These are phyloP conservation scores for Parasitella parasitica DNA, from an alignment of 371 early-diverging fungal genomes.

Conservation along the genomic window DNA sequence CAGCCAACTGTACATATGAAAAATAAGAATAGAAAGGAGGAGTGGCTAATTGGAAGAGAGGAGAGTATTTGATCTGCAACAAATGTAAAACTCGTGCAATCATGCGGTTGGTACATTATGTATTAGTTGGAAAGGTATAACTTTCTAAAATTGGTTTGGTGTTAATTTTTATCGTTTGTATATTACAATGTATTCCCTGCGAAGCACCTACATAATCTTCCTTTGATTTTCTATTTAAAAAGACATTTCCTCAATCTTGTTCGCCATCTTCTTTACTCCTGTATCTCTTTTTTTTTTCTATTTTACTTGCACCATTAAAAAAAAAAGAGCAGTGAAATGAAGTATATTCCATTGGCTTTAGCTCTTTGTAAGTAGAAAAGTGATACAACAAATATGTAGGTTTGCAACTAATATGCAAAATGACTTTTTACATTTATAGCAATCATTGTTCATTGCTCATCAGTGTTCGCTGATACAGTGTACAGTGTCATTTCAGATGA, in stretches of 20 bases:
- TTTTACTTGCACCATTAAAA: neutral
- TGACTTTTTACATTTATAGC: neutral
- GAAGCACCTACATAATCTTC: neutral
- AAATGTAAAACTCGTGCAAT: neutral
- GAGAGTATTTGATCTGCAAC: neutral
- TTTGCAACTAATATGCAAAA: neutral
- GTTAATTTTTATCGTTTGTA: too few species aligned
- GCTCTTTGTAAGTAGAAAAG: neutral
- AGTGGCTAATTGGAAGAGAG: neutral
- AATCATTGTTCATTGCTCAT: neutral
- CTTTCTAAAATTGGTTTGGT: neutral
- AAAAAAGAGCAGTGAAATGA: neutral
- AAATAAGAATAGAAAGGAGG: neutral
- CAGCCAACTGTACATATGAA: neutral
- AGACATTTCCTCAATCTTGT: neutral
- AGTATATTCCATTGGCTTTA: neutral
- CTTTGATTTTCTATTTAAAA: neutral
- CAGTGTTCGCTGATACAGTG: neutral
- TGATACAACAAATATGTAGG: neutral
- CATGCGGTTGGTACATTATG: neutral
- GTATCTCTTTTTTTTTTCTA: neutral
- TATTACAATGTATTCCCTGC: neutral
- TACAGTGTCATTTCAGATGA: slow-evolving; percentile 19
- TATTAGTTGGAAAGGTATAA: neutral
- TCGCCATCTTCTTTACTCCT: neutral